Percentiles rank a stretch among this genome's conserved stretches.
Evolutionary conservation across 768 basidiomycete genomes (phyloP).

Genomic region (Strobilomyces confusus): DNA sequence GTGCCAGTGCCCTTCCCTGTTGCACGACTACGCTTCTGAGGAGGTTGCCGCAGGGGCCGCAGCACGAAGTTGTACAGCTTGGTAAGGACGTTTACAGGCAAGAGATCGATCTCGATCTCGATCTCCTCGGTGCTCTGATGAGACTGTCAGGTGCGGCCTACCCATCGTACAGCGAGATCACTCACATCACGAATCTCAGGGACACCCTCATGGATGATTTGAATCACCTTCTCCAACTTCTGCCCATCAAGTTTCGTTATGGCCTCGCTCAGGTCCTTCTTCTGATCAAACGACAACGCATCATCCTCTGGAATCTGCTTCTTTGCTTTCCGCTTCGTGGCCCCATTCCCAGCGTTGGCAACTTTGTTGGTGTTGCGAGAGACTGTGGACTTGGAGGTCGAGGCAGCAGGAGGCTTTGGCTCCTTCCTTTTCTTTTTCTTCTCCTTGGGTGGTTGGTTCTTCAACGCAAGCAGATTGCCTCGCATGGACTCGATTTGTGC

Average conservation of each 20-base stretch:
- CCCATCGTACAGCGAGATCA: constrained; percentile 16
- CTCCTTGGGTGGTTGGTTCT: constrained; percentile 50
- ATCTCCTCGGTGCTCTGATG: constrained; percentile 92
- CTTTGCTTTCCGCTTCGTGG: constrained; percentile 60
- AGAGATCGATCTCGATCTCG: constrained; percentile 92
- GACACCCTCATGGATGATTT: constrained; percentile 92
- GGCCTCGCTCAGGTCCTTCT: constrained; percentile 96
- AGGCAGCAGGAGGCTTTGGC: constrained; percentile 50
- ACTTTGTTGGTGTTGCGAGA: constrained; percentile 49
- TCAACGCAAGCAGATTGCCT: constrained; percentile 62
- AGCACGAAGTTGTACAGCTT: constrained; percentile 96
- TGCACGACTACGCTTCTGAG: constrained; percentile 55
- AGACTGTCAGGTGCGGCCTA: constrained; percentile 11
- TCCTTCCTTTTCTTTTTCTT: constrained; percentile 76
- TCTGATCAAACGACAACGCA: constrained; percentile 89
- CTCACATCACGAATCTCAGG: constrained; percentile 92
- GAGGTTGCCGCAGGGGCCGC: constrained; percentile 66
- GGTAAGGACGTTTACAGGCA: constrained; percentile 82
- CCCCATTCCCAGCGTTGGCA: constrained; percentile 33
- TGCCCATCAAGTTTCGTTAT: constrained; percentile 81
- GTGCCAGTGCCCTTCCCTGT: constrained; percentile 80
- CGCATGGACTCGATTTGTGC: constrained; percentile 76
- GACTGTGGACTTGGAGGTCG: constrained; percentile 55
- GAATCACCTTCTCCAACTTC: constrained; percentile 85
- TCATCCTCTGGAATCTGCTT: constrained; percentile 73